These are phyloP conservation scores for Lichtheimia corymbifera DNA, from an alignment of 371 early-diverging fungal genomes.

Conservation along the genomic window DNA sequence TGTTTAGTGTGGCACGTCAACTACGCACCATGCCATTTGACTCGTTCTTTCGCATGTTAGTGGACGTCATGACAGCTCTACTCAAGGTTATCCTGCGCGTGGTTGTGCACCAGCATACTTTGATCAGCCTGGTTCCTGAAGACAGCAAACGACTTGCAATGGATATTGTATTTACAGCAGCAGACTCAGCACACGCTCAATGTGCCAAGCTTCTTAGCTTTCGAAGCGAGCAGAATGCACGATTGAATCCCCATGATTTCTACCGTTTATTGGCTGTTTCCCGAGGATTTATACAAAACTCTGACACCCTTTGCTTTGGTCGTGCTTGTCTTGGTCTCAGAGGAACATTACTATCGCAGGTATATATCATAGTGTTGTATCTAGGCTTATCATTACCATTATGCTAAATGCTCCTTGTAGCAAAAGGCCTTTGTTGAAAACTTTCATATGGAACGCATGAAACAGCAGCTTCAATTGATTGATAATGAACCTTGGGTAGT, in stretches of 20 bases:
- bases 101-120: conserved; percentile 59
- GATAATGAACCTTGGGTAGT: conserved; percentile 96
- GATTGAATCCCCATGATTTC: conserved; percentile 85
- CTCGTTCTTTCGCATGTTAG: conserved; percentile 74
- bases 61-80: conserved; percentile 68
- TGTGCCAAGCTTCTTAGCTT: conserved; percentile 85
- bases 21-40: conserved; percentile 78
- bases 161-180: conserved; percentile 71
- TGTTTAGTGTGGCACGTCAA: conserved; percentile 39
- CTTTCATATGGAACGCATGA: conserved; percentile 89
- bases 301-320: conserved; percentile 71
- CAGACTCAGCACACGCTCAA: conserved; percentile 83
- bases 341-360: conserved; percentile 76
- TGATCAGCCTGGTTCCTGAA: conserved; percentile 40
- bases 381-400: too few species aligned
- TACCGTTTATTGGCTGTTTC: conserved; percentile 75
- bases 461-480: conserved; percentile 82
- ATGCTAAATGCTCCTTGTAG: conserved; percentile 27
- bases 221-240: conserved; percentile 86
- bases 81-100: conserved; percentile 64
- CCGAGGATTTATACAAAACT: conserved; percentile 75
- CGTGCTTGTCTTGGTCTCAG: conserved; percentile 85
- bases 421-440: conserved; percentile 85
- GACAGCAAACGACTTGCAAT: conserved; percentile 47
- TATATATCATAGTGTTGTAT: conserved; percentile 10